Evolutionary conservation across 2,329 filamentous ascomycete genomes (phyloP), one percentile per base, ranked within the genome.

Genomic region (Dothistroma septosporum): DNA sequence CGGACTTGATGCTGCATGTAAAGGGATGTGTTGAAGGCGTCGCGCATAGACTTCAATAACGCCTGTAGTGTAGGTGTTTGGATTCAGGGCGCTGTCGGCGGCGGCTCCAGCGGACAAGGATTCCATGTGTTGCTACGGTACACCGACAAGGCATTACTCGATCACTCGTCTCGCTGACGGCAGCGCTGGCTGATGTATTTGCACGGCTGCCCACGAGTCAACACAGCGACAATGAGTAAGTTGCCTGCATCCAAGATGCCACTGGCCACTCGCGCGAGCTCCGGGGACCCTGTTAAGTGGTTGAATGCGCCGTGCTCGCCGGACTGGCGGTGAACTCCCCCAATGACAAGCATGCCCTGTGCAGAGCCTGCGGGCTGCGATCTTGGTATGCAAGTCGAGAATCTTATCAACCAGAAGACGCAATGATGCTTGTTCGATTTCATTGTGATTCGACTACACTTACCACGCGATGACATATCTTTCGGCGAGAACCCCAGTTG

Each of bases 251-350:
- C 7, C 21, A 16, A 14, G 22, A 22, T 21, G 24, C 53, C 53
- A 32, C 9, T 9, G 44, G 16, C 50, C 50, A 53, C 50, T 53
- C 50, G 31, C 19, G 8, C 16, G 24, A 35, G 31, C 24, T 12
- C 31, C 50, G 31, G 31, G 37, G 55, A 57, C 55, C 55, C 55
- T 22, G 55, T 2, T 19, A 55, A 49, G 41, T 53, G 50, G 31
- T 57, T 37, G 46, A 33, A 19, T 28, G 47, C 41, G 55, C 55
- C 55, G 55, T 33, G 55, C 24, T 48, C 35, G 37, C 24, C 57
- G 48, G 35, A 59, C 37, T 28, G 57, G 57, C 57, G 57, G 57
- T 59, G 33, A 59, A 53, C 35, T 31, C 35, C 14, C 22, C 12
- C 21, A 31, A 21, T 54, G 48, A 33, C 57, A 28, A 54, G 35